Evolutionary conservation across 75 land plant genomes (phyloP), one percentile per base, ranked within the genome.

Genomic region (Pseudotsuga menziesii): DNA sequence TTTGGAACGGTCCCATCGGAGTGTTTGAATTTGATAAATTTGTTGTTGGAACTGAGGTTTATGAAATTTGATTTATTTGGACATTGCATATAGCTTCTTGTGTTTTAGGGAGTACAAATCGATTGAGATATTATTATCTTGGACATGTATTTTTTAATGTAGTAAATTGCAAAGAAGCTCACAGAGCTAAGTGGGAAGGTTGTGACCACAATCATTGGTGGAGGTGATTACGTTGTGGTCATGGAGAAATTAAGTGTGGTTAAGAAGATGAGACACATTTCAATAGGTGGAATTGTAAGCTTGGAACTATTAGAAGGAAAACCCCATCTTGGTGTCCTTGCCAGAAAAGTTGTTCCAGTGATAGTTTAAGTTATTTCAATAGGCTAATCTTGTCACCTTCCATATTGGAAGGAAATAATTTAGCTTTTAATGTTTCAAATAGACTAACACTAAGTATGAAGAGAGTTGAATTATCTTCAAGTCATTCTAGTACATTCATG

Each of bases 1-100:
- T 94, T 25, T 94, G 97, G 97, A 92, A 94, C 72, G 96, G 94
- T 72, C 94, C 94, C 67, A 93, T 93, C 94, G 96, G 96, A 63
- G 96, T 91, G 57, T 91, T 93, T 74, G 91, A 93, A 74, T 91
- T 93, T 81, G 94, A 91, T 25, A 89, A 91, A 72, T 93, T 93
- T 82, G 92, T 94, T 1, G 69, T 61, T 36, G 97, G 97, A 63
- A 94, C 97, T 23, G 90, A 84, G 92, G 94, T 92, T 73, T 61
- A 76, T 17, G 29, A 6, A 55, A 15, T 5, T 41, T 12, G 70
- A 52, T n/a, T 75, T 22, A 27, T 20, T 29, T 79, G 57, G 35
- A 48, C 35, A 23, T 57, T 57, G 3, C 2, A 29, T 32, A 75
- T 41, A 70, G 29, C 4, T 74, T 48, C 54, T 9, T 48, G 54